phyloP scores from a whole-genome alignment of 192 early-diverging fungal genomes.

The Phlyctochytrium arcticum region DNA sequence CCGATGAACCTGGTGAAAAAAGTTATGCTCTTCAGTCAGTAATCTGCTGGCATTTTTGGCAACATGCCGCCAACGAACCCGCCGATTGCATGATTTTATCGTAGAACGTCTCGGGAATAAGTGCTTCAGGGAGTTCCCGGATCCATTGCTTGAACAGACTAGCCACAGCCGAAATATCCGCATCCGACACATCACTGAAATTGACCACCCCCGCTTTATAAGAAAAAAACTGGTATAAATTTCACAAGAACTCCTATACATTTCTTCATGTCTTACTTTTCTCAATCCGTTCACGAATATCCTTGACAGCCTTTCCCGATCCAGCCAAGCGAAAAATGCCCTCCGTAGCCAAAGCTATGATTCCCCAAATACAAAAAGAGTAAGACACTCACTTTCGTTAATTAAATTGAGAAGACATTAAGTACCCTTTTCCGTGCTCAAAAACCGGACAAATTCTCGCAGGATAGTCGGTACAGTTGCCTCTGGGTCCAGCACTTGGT shows the following conservation, averaged over 20 bases:
- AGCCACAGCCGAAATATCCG: constrained; percentile 33
- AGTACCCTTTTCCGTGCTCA: constrained; percentile 26
- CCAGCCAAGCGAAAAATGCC: constrained; percentile 39
- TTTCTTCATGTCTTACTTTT: constrained; percentile 10
- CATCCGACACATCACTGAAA: constrained; percentile 13
- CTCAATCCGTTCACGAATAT: constrained; percentile 35
- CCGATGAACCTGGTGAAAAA: constrained; percentile 20
- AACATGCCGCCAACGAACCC: constrained; percentile 5
- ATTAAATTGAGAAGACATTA: neutral
- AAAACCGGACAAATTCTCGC: constrained; percentile 32
- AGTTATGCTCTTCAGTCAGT: too few relatives aligned
- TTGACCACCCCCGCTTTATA: constrained; percentile 23
- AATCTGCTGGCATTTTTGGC: neutral
- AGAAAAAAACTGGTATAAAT: neutral
- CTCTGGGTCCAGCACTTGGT: neutral
- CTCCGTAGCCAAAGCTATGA: constrained; percentile 31
- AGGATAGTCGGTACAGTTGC: constrained; percentile 30
- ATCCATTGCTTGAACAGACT: constrained; percentile 43
- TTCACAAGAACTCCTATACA: too few relatives aligned
- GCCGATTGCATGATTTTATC: constrained; percentile 17
- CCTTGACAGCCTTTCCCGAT: constrained; percentile 28
- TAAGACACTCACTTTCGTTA: too few relatives aligned
- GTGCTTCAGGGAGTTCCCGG: constrained; percentile 36
- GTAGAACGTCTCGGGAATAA: constrained; percentile 35
- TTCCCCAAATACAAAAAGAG: too few relatives aligned